Evolutionary conservation across 2,329 filamentous ascomycete genomes (phyloP), one percentile per base, ranked within the genome.

Genomic region (Fusarium tanahbumbuense): DNA sequence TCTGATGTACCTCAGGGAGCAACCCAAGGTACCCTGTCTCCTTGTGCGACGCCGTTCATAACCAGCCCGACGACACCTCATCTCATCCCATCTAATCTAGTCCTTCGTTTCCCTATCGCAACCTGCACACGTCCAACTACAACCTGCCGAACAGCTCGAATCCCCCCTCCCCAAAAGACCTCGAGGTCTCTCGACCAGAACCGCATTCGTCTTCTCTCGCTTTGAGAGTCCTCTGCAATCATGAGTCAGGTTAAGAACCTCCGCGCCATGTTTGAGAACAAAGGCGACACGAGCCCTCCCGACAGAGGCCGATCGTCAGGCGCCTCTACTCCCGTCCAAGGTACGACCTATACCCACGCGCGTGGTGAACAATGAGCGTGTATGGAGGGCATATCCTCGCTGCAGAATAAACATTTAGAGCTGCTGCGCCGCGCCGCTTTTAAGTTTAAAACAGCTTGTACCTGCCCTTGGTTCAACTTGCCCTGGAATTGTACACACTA

Each of bases 181-280:
- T 69, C 60, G 56, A 73, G 70, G 70, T 72, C 68, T 62, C 52
- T 57, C 60, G 64, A 62, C 69, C 68, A 50, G 68, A 42, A 56
- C 50, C 65, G 57, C 67, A 60, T 54, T 74, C 76, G 64, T 44
- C 45, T 52, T 56, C 56, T 54, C 56, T 52, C 56, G 55, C 47
- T 56, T 56, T 34, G 52, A 60, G 64, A 63, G 47, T 60, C 66
- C 67, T 67, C 79, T 74, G 80, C 80, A 80, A 83, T 79, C 76
- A 89, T 89, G 87, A 89, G 89, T 77, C 89, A 87, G 76, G 91
- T 93, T 76, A 90, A 86, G 82, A 92, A 92, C 82, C 88, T 94
- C 72, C 86, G 91, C 75, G 92, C 92, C 76, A 93, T 92, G 86
- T 94, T 94, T 79, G 92, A 94, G 84, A 88, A 89, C 78, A 92